Evolutionary conservation across 2,329 filamentous ascomycete species (phyloP).

Genomic region (Claviceps pazoutovae): DNA sequence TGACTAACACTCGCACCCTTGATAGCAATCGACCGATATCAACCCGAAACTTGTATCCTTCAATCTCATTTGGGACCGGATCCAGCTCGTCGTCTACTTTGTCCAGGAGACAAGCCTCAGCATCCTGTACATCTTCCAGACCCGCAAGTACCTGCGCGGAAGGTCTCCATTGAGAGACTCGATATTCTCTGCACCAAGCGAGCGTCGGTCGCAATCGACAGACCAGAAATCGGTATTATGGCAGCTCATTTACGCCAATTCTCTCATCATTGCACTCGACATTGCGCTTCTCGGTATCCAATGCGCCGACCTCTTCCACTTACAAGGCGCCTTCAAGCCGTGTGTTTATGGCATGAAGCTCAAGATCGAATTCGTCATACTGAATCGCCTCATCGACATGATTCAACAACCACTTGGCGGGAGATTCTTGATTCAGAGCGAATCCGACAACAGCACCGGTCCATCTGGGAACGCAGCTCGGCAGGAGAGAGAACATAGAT

Average conservation of each 20-base stretch:
- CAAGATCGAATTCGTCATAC: slow-evolving; percentile 26
- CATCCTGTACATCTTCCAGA: slow-evolving; percentile 29
- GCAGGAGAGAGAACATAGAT: not conserved
- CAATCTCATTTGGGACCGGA: slow-evolving; percentile 31
- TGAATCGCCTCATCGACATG: slow-evolving; percentile 23
- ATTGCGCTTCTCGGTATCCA: slow-evolving; percentile 25
- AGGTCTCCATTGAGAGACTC: slow-evolving; percentile 6
- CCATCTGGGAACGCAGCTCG: not conserved
- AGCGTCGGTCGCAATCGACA: slow-evolving; percentile 8
- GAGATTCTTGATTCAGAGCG: not conserved
- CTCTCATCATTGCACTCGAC: slow-evolving; percentile 32
- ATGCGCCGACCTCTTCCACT: slow-evolving; percentile 21
- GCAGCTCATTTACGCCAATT: slow-evolving; percentile 32
- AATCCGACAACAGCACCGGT: not conserved
- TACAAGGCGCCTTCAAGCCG: slow-evolving; percentile 24
- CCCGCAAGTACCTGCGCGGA: slow-evolving; percentile 7
- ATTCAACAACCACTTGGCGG: slow-evolving; percentile 1
- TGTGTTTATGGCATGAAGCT: slow-evolving; percentile 26
- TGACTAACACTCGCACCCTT: not conserved
- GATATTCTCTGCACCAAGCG: slow-evolving; percentile 26
- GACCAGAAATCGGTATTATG: slow-evolving; percentile 10
- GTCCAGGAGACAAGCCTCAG: slow-evolving; percentile 38
- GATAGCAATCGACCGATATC: slow-evolving; percentile 14
- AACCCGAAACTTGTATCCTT: slow-evolving; percentile 11
- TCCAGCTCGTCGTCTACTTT: slow-evolving; percentile 39